Percentiles rank a stretch among this genome's conserved stretches.
Evolutionary conservation across 2,329 filamentous ascomycete genomes (phyloP).

Genomic region (Hysterium pulicare): DNA sequence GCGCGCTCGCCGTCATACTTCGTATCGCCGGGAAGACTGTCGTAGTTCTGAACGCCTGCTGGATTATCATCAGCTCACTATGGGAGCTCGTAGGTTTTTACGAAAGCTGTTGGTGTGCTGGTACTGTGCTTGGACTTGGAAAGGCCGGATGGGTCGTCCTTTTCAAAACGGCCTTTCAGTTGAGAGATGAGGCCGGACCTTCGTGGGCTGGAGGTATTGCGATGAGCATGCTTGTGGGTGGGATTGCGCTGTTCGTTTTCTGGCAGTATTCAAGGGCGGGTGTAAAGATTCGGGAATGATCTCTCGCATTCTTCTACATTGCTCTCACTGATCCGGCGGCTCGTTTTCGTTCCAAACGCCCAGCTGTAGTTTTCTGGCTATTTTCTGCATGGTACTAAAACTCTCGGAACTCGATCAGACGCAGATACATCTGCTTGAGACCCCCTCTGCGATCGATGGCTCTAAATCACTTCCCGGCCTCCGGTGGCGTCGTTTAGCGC

Average conservation of each 20-base stretch:
- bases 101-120: conserved; percentile 19
- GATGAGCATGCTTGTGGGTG: conserved; percentile 14
- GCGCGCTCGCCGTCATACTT: conserved; percentile 12
- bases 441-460: too few species aligned
- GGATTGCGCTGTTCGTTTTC: conserved; percentile 12
- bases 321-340: too few species aligned
- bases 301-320: too few species aligned
- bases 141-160: conserved; percentile 17
- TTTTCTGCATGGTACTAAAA: too few species aligned
- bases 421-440: too few species aligned
- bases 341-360: too few species aligned
- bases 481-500: background rate
- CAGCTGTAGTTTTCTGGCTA: too few species aligned
- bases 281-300: too few species aligned
- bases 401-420: too few species aligned
- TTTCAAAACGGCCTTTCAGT: conserved; percentile 15
- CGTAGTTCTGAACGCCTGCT: conserved; percentile 16
- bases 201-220: conserved; percentile 15
- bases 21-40: conserved; percentile 16
- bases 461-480: too few species aligned
- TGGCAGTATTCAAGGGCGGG: too few species aligned
- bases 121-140: conserved; percentile 11
- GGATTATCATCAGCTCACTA: conserved; percentile 16
- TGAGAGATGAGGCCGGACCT: conserved; percentile 9
- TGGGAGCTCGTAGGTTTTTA: conserved; percentile 17